Conservation (phyloP, 805 yeast genomes). For the Metschnikowia noctiluminum region DNA sequence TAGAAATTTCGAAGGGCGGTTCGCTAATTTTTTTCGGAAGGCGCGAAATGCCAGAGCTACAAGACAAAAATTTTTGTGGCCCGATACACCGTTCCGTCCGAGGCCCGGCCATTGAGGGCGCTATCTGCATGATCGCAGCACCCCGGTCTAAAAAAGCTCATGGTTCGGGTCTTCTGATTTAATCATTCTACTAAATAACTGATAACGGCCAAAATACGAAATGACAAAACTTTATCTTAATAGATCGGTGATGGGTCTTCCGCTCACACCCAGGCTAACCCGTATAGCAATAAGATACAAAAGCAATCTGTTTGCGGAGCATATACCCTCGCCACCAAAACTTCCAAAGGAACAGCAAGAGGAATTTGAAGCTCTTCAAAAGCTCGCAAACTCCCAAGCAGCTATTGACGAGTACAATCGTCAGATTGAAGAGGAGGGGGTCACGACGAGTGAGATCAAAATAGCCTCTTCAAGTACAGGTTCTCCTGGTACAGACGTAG, state of each 20-base stretch:
- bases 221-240: neutral
- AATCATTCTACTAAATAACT: neutral
- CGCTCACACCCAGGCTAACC: neutral
- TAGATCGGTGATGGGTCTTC: neutral
- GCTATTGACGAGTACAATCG: conserved; percentile 73
- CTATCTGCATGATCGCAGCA: neutral
- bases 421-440: conserved; percentile 28
- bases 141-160: neutral
- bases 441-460: conserved; percentile 9
- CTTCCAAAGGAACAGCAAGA: conserved; percentile 80
- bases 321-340: conserved; percentile 55
- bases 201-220: neutral
- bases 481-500: conserved; percentile 48
- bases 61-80: neutral
- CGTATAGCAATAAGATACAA: conserved; percentile 3
- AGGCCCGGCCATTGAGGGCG: neutral
- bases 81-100: neutral
- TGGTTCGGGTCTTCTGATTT: neutral
- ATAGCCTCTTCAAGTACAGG: conserved; percentile 16
- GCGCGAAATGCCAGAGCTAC: neutral
- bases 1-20: neutral
- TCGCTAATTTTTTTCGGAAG: neutral
- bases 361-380: conserved; percentile 86
- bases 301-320: conserved; percentile 23
- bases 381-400: conserved; percentile 72